Evolutionary conservation across 2,329 filamentous ascomycete species (phyloP), one percentile per base, ranked within the genome.

Genomic region (Tolypocladium sp.): DNA sequence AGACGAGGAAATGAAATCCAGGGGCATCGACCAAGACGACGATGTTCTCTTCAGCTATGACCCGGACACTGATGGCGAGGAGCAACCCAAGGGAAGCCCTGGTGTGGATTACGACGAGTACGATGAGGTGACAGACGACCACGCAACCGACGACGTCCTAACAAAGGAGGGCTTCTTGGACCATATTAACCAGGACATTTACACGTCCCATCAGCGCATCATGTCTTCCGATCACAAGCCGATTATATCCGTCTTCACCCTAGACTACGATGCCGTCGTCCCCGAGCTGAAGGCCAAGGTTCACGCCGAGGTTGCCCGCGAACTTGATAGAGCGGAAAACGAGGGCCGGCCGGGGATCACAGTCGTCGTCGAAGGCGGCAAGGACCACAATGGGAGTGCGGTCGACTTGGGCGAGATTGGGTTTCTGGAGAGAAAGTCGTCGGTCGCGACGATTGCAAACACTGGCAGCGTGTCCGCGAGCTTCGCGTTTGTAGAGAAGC

Each of bases 151-250:
- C 22, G 73, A 79, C 5, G 77, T 83, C 1, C 68, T 79, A 3
- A 85, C 84, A 0, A 85, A 83, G 62, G 83, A 86, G 30, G 83
- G 82, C 0, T 82, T 79, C 58, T 65, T 73, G 3, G 83, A 87
- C 63, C 75, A 75, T 58, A 80, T 88, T 63, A 72, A 72, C 33
- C 73, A 85, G 40, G 82, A 86, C 58, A 73, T 89, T 60, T 99
- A 99, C 70, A 85, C 87, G 0, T 93, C 92, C 0, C 91, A 97
- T 68, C 94, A 97, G 71, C 83, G 89, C 22, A 87, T 99, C 30
- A 83, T 90, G 20, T 96, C 93, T 0, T 97, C 93, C 0, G 94
- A 99, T 67, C 94, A 99, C 74, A 99, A 99, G 71, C 95, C 94
- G 0, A 76, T 99, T 2, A 84, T 87, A 60, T 91, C 92, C 1